Base-by-base conservation (phyloP, 352 stramenopile genomes). In the Globisporangium sylvaticum region DNA sequence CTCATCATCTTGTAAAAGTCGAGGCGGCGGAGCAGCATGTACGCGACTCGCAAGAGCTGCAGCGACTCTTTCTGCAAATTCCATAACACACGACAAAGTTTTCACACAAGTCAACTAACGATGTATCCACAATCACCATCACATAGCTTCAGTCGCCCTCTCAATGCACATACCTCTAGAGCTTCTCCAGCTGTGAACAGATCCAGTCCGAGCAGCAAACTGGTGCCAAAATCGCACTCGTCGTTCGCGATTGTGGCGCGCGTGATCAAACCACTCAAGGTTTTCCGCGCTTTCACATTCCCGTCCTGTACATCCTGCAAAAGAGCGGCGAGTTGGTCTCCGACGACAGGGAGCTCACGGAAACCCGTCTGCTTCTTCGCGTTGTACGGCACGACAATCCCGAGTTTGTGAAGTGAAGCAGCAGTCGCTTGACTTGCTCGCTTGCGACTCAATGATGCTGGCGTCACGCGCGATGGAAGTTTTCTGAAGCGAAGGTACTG, bases 151-250 rank as follows among this genome's bases (percentile, higher is more conserved):
- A 44, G 37, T 15, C 20, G 37, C 15, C n/a, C 15, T 20, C 5
- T 7, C 39, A n/a, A n/a, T 48, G 25, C 6, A 50, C 14, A 12
- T 60, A 71, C 80, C 74, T 88, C 72, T 4, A 87, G 73, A 39
- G 63, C 62, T 0, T 68, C 50, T 3, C 77, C 75, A n/a, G 65
- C 66, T 1, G 76, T 84, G 39, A 88, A 89, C 5, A 91, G 63
- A 53, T 91, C 80, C 3, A 91, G 65, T 24, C 83, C 83, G 15
- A 91, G 76, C 65, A 88, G 65, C 32, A 91, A 63, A 48, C 79
- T 71, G 4, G 83, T 89, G 8, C 83, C 83, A 67, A 91, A 91
- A 63, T 91, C 83, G 63, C 79, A 89, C 50, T 91, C 83, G 57
- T 91, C 83, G 66, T 74, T 87, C 20, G 80, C 83, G 32, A 91